Percentiles rank a stretch among this genome's conserved stretches.
These are phyloP conservation scores for Backusella circina DNA, from an alignment of 192 early-diverging fungal genomes.

Conservation along the genomic window DNA sequence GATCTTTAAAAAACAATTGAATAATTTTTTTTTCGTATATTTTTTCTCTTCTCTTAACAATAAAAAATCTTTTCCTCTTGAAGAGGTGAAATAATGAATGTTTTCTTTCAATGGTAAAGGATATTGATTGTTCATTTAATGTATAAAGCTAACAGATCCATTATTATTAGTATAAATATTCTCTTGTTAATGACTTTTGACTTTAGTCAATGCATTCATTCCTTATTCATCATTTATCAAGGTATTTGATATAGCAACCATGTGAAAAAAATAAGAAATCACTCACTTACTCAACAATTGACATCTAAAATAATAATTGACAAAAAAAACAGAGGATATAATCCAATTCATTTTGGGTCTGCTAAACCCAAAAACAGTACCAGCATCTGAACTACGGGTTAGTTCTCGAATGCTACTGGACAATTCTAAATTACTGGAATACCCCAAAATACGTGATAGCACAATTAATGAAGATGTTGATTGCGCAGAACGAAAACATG, in stretches of 20 bases:
- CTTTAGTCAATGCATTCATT: constrained; percentile 3
- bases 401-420: background rate
- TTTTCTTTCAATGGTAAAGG: background rate
- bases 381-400: background rate
- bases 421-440: background rate
- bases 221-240: background rate
- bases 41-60: background rate
- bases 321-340: background rate
- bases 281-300: background rate
- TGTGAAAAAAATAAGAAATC: background rate
- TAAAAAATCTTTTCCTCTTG: background rate
- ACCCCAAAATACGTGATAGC: background rate
- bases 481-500: background rate
- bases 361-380: background rate
- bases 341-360: background rate
- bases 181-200: background rate
- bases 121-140: background rate
- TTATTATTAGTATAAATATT: background rate
- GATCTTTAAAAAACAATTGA: background rate
- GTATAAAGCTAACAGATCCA: background rate
- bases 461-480: background rate
- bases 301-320: background rate
- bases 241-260: background rate
- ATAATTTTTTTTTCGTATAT: background rate
- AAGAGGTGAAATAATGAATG: constrained; percentile 1